Conservation (phyloP, 306 rosid species). For the Malus sieversii region DNA sequence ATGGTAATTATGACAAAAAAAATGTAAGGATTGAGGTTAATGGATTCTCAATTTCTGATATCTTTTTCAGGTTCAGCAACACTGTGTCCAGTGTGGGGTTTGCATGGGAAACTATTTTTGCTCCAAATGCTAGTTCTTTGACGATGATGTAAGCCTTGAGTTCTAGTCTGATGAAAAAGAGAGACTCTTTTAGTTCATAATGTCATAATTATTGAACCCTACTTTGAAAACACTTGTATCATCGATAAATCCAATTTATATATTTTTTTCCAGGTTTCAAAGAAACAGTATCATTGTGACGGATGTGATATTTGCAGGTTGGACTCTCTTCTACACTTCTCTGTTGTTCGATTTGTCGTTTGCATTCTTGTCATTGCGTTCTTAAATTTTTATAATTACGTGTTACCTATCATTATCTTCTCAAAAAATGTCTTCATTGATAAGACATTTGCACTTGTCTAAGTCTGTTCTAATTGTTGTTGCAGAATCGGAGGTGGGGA, state of each 20-base stretch:
- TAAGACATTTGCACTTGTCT: background rate
- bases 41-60: conserved; percentile 5
- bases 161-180: background rate
- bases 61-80: conserved; percentile 64
- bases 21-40: background rate
- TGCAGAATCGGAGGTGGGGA: conserved; percentile 63
- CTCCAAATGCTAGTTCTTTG: conserved; percentile 65
- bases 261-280: conserved; percentile 36
- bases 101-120: conserved; percentile 82
- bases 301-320: conserved; percentile 92
- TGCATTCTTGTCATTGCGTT: background rate
- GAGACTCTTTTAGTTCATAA: background rate
- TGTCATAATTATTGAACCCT: background rate
- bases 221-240: background rate
- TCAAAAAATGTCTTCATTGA: background rate
- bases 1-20: background rate
- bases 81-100: conserved; percentile 67
- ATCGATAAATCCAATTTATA: background rate
- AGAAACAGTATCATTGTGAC: conserved; percentile 66
- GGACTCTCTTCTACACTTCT: conserved; percentile 7
- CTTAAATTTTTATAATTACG: background rate
- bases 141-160: conserved; percentile 52
- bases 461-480: conserved; percentile 1
- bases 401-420: background rate
- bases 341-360: background rate